These are phyloP conservation scores for Hypholoma sublateritium DNA, from an alignment of 768 basidiomycete genomes.

Conservation along the genomic window DNA sequence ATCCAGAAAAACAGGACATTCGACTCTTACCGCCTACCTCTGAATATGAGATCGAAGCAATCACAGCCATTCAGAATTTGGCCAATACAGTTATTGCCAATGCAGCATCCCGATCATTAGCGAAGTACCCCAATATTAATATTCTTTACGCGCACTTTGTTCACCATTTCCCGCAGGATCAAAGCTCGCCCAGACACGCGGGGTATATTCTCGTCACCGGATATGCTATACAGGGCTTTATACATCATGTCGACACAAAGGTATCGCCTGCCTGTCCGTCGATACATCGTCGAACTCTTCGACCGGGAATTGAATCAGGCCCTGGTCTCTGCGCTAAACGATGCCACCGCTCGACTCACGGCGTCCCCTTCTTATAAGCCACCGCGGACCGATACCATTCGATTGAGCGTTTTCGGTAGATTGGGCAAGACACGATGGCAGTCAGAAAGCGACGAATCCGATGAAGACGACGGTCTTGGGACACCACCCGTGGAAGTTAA, in stretches of 20 bases:
- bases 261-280: slow-evolving; percentile 88
- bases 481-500: slow-evolving; percentile 38
- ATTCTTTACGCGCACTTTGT: neutral
- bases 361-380: slow-evolving; percentile 37
- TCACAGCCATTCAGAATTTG: slow-evolving; percentile 90
- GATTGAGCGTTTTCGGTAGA: slow-evolving; percentile 64
- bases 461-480: slow-evolving; percentile 54
- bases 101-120: slow-evolving; percentile 86
- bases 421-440: slow-evolving; percentile 47
- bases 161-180: slow-evolving; percentile 46
- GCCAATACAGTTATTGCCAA: slow-evolving; percentile 96
- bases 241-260: slow-evolving; percentile 87
- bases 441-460: slow-evolving; percentile 59
- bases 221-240: slow-evolving; percentile 81
- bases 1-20: slow-evolving; percentile 36
- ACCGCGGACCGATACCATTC: slow-evolving; percentile 40
- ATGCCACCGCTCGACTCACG: slow-evolving; percentile 50
- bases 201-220: slow-evolving; percentile 71
- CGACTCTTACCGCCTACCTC: slow-evolving; percentile 65
- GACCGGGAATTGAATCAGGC: slow-evolving; percentile 73
- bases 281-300: slow-evolving; percentile 93
- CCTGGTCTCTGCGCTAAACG: slow-evolving; percentile 52
- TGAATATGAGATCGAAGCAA: slow-evolving; percentile 76
- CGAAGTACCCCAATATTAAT: slow-evolving; percentile 50
- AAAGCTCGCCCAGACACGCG: slow-evolving; percentile 78